Base-by-base conservation (phyloP, 495 filamentous ascomycete genomes). In the Trichocladium uniseriatum region DNA sequence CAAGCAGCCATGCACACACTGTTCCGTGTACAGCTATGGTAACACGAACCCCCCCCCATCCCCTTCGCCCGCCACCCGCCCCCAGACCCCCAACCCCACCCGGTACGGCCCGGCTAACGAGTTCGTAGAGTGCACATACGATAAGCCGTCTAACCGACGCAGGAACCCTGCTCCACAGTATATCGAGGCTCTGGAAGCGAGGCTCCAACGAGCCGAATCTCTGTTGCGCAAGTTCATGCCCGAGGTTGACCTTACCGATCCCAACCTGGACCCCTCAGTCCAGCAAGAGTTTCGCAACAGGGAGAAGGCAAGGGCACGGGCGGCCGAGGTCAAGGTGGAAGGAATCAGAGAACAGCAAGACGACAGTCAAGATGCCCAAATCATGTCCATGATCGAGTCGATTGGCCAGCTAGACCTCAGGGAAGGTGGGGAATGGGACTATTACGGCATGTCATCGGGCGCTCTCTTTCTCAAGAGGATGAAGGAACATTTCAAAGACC, bases 11-110 rank as follows among this genome's bases (percentile, higher is more conserved):
- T 98, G 92, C 66, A 95, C 92, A 2, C 92, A 96, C 66, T 98
- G 92, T 68, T 94, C 89, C 6, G 88, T 96, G 32, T 97, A 98
- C 68, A 94, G 87, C 66, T 98, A 97, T 73, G 92, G 92, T 98
- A 78, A 68, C 79, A 66, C 37, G 45, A 41, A 35, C 49, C 18
- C 20, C 36, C 38, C 38, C 21, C 43, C 44, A 22, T 31, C 34
- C 19, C 40, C 21, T 29, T 3, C 7, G 31, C 31, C 13, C 31
- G n/a, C n/a, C n/a, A n/a, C n/a, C 31, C 31, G 31, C 24, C 24
- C 24, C 24, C n/a, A 29, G 27, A 29, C 24, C 24, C 24, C 24
- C 31, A 32, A 32, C 16, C 32, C 9, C 9, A 5, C 29, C 27
- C 39, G 49, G 39, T 24, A 8, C 45, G 5, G 36, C 16, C 45